These are phyloP conservation scores for Bacidia rubella DNA, from an alignment of 495 filamentous ascomycete species.

Conservation along the genomic window DNA sequence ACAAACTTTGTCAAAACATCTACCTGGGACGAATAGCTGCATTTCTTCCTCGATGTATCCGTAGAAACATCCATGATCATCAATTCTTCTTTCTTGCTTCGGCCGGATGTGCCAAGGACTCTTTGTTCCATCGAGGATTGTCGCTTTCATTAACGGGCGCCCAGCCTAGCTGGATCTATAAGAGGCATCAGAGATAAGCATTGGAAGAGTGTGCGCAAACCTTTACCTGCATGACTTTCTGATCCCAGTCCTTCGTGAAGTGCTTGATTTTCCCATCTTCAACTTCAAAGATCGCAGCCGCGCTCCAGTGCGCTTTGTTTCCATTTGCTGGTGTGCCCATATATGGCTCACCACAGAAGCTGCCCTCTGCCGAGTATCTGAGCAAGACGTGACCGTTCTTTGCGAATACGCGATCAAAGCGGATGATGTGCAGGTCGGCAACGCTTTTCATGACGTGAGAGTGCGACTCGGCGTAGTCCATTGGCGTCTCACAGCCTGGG, in stretches of 20 bases:
- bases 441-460: constrained; percentile 23
- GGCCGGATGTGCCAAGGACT: background rate
- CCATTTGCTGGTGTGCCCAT: constrained; percentile 23
- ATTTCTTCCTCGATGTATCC: background rate
- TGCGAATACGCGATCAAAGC: constrained; percentile 22
- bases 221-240: background rate
- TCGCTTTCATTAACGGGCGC: background rate
- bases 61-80: background rate
- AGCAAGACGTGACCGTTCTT: constrained; percentile 23
- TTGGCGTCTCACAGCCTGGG: constrained; percentile 22
- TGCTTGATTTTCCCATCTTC: constrained; percentile 23
- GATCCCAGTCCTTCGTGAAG: constrained; percentile 27
- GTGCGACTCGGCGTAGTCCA: constrained; percentile 26
- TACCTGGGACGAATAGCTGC: no score
- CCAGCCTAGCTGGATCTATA: background rate
- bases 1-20: no score
- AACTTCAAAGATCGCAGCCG: constrained; percentile 26
- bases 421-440: constrained; percentile 22
- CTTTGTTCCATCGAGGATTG: background rate
- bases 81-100: background rate
- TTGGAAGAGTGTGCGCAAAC: background rate
- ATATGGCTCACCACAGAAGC: constrained; percentile 22
- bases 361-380: constrained; percentile 24
- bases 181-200: background rate
- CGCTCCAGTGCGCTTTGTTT: constrained; percentile 22